phyloP scores from a whole-genome alignment of 208 protist genomes.

The Leishmania aethiopica region DNA sequence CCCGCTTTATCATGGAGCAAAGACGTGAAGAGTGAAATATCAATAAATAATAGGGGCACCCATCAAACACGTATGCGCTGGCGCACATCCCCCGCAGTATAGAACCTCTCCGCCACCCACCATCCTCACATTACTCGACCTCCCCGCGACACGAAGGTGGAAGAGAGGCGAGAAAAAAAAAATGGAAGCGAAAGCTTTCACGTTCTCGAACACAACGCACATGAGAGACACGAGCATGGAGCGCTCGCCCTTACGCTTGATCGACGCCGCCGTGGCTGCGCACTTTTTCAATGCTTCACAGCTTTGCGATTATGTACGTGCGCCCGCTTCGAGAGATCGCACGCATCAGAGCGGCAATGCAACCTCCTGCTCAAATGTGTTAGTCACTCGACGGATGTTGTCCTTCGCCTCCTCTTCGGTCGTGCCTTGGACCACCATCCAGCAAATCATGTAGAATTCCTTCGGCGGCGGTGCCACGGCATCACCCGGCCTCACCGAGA shows the following conservation, averaged over 20 bases:
- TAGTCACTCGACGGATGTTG: conserved; percentile 40
- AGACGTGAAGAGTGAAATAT: not conserved
- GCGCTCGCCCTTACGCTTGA: not conserved
- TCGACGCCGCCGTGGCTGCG: not conserved
- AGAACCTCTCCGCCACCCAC: not conserved
- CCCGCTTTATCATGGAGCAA: not conserved
- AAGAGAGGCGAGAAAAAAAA: not conserved
- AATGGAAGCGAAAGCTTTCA: not conserved
- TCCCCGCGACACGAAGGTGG: not conserved
- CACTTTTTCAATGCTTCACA: not conserved
- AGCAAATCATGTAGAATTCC: conserved; percentile 55
- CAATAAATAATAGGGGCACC: not conserved
- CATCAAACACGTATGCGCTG: not conserved
- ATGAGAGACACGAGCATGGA: not conserved
- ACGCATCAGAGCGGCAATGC: not conserved
- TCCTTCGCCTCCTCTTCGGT: conserved; percentile 35
- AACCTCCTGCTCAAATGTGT: conserved; percentile 46
- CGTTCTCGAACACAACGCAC: not conserved
- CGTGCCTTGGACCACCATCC: conserved; percentile 62
- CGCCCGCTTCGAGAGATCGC: not conserved
- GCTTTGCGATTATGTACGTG: not conserved
- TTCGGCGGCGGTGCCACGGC: conserved; percentile 57
- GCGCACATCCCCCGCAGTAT: not conserved
- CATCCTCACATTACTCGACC: not conserved
- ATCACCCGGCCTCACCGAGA: conserved; percentile 46